These are phyloP conservation scores for Tilletia setariae DNA, from an alignment of 1,284 basidiomycete genomes.

Conservation along the genomic window DNA sequence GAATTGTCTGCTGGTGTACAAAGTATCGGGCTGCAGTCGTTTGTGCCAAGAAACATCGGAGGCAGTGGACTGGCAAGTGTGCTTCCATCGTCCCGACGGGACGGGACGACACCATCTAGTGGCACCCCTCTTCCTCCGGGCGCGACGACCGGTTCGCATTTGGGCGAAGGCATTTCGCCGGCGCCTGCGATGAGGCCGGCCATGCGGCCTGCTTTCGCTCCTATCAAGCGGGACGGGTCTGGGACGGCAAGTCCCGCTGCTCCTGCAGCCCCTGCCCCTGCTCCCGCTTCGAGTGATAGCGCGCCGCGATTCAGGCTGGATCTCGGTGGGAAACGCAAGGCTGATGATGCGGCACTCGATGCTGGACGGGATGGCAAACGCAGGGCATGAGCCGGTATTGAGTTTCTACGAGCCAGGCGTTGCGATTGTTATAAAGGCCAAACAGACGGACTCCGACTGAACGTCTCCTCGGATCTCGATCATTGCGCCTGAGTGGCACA, in stretches of 20 bases:
- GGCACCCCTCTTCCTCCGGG: not conserved
- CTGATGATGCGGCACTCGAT: not conserved
- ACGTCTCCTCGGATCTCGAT: too few relatives aligned
- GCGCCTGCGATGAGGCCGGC: not conserved
- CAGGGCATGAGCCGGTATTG: not conserved
- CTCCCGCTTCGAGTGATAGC: not conserved
- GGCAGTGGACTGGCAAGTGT: slow-evolving; percentile 9
- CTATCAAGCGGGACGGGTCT: not conserved
- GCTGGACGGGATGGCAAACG: not conserved
- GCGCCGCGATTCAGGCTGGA: not conserved
- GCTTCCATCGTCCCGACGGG: not conserved
- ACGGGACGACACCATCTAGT: not conserved
- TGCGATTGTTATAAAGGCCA: too few relatives aligned
- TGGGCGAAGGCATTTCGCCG: not conserved
- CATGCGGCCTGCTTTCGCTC: slow-evolving; percentile 9
- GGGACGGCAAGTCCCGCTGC: not conserved
- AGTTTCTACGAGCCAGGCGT: too few relatives aligned
- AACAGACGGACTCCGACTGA: too few relatives aligned
- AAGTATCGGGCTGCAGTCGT: slow-evolving; percentile 5
- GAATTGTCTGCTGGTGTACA: not conserved
- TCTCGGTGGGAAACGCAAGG: slow-evolving; percentile 3
- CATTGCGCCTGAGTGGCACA: too few relatives aligned
- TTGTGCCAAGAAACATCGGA: not conserved
- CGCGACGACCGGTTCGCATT: not conserved
- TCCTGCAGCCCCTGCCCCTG: not conserved